These are phyloP conservation scores for Backusella psychrophila DNA, from an alignment of 192 early-diverging fungal genomes.

Conservation along the genomic window DNA sequence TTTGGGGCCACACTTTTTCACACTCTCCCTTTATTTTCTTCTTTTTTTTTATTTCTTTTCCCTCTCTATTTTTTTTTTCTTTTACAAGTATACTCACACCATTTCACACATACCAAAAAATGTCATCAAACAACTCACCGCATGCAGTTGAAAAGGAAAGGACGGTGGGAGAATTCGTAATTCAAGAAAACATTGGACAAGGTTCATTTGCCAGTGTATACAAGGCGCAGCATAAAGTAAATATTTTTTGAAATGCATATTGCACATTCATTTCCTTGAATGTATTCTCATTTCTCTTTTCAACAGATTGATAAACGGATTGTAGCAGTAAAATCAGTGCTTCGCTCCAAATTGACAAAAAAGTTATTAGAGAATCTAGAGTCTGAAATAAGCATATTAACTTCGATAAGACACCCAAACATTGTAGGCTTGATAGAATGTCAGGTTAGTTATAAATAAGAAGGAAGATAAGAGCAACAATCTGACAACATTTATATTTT, in stretches of 20 bases:
- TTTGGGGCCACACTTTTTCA: background rate
- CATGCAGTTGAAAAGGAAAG: background rate
- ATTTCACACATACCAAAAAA: background rate
- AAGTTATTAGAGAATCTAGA: slow-evolving; percentile 93
- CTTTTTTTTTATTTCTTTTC: background rate
- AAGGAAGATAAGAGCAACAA: background rate
- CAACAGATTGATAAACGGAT: background rate
- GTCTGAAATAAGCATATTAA: slow-evolving; percentile 93
- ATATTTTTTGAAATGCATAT: background rate
- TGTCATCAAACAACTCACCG: background rate
- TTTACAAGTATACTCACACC: background rate
- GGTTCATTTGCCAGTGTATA: slow-evolving; percentile 98
- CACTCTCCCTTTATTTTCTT: background rate
- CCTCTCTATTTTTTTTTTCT: background rate
- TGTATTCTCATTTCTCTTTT: background rate
- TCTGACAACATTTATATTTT: background rate
- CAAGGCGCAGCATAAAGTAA: slow-evolving; percentile 67
- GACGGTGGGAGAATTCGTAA: slow-evolving; percentile 73
- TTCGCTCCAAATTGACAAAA: slow-evolving; percentile 83
- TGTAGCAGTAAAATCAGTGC: slow-evolving; percentile 93
- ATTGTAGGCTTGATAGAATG: slow-evolving; percentile 91
- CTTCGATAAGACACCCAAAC: slow-evolving; percentile 77
- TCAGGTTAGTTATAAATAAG: slow-evolving; percentile 51
- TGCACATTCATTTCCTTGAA: background rate
- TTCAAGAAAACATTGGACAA: slow-evolving; percentile 84